Base-by-base conservation (phyloP, 148 eudicot genomes). In the Spergularia bocconei region DNA sequence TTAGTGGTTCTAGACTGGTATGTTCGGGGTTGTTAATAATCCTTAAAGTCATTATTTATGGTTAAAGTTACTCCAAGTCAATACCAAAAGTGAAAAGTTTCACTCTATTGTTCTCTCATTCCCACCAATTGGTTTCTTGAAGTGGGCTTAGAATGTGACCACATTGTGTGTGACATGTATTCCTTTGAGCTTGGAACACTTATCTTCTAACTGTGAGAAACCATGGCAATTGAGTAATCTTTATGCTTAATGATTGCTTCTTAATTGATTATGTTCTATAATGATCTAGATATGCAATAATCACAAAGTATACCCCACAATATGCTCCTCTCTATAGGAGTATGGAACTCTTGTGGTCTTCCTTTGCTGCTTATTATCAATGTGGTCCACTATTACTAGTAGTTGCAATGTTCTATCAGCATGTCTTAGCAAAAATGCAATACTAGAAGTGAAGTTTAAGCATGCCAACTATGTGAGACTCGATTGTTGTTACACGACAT, bases 371-470 rank as follows among this genome's bases (percentile, higher is more conserved):
- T 66, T 9, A 72, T 66, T 21, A 48, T 47, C 73, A 64, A 65
- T 56, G 36, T 63, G 86, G 74, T 70, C 79, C 81, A 80, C 75
- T 71, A 63, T 48, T 21, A 67, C 29, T 44, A 44, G 57, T 77
- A 38, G 83, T 70, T 80, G 79, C 67, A 64, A 4, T 78, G 75
- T 71, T 57, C 53, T 36, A 79, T 67, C 66, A 73, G 36, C 73
- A 73, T 57, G 36, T 23, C 54, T 61, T 44, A 17, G 68, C 63
- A 51, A 10, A 29, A 69, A 68, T 21, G 8, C 63, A 66, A 9
- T 19, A 41, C 52, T 66, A 44, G 23, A 17, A 19, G 52, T 66
- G 7, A 16, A 19, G 66, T 63, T 63, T 33, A 63, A 29, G 66
- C 41, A 29, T 62, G 66, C 41, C 66, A 8, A 4, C 5, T 44